Evolutionary conservation across 805 yeast species (phyloP).

Genomic region (Starmerella powellii): DNA sequence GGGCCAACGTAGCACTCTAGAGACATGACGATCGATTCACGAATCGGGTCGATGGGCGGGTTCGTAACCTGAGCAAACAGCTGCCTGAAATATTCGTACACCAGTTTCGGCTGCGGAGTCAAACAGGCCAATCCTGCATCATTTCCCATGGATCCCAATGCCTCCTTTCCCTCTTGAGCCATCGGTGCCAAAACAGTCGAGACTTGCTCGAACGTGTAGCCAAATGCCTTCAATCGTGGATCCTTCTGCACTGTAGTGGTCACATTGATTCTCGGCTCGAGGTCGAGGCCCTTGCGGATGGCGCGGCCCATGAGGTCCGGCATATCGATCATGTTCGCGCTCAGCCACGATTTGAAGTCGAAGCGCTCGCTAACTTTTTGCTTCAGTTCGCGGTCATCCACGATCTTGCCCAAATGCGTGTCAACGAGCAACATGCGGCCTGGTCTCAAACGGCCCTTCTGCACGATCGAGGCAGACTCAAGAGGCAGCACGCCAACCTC

Average conservation of each 20-base stretch:
- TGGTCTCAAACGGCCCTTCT: constrained; percentile 90
- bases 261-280: constrained; percentile 20
- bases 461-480: constrained; percentile 66
- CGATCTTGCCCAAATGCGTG: constrained; percentile 82
- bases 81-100: constrained; percentile 90
- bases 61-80: constrained; percentile 96
- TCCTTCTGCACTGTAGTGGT: constrained; percentile 54
- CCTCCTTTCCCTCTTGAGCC: constrained; percentile 87
- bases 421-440: constrained; percentile 94
- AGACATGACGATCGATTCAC: constrained; percentile 95
- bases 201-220: constrained; percentile 90
- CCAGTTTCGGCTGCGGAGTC: constrained; percentile 78
- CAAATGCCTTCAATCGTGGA: constrained; percentile 73
- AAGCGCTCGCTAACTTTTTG: constrained; percentile 62
- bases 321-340: constrained; percentile 74
- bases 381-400: constrained; percentile 85
- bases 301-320: constrained; percentile 59
- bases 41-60: constrained; percentile 97
- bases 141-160: constrained; percentile 97
- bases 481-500: constrained; percentile 95
- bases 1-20: constrained; percentile 95
- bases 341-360: constrained; percentile 90
- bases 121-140: constrained; percentile 92
- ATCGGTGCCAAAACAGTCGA: constrained; percentile 76
- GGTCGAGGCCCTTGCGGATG: constrained; percentile 30